These are phyloP conservation scores for Avena atlantica DNA, from an alignment of 176 grass and related monocot species.

Conservation along the genomic window DNA sequence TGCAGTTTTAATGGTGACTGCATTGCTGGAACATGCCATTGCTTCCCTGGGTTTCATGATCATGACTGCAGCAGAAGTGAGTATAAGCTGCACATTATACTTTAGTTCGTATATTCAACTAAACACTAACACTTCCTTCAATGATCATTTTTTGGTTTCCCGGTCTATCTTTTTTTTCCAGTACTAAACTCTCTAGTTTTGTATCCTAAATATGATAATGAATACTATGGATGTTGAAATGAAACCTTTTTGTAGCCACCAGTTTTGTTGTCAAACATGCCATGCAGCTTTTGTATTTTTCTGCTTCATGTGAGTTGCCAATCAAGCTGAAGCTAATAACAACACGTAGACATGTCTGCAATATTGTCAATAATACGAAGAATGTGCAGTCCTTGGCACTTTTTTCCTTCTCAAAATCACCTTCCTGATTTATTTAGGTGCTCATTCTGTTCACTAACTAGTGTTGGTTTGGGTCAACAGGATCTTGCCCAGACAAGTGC, in stretches of 20 bases:
- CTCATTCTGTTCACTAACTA: constrained; percentile 37
- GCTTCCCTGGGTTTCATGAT: constrained; percentile 94
- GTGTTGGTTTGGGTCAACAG: constrained; percentile 53
- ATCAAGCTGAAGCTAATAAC: constrained; percentile 19
- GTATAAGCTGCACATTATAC: constrained; percentile 30
- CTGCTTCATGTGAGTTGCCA: constrained; percentile 9
- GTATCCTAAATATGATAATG: constrained; percentile 21
- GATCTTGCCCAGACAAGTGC: constrained; percentile 86
- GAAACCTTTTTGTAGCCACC: neutral
- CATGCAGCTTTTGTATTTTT: constrained; percentile 13
- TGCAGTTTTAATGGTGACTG: constrained; percentile 95
- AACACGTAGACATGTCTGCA: neutral
- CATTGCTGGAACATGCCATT: constrained; percentile 86
- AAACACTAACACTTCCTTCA: neutral
- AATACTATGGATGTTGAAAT: constrained; percentile 4
- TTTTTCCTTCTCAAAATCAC: neutral
- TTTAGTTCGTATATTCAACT: constrained; percentile 11
- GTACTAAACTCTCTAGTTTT: constrained; percentile 5
- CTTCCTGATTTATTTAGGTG: neutral
- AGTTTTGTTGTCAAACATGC: neutral
- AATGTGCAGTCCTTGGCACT: neutral
- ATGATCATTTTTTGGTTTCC: neutral
- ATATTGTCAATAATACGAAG: neutral
- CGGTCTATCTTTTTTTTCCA: neutral
- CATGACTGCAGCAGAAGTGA: constrained; percentile 83